Evolutionary conservation across 192 early-diverging fungal genomes (phyloP).

Genomic region (Entophlyctis helioformis): DNA sequence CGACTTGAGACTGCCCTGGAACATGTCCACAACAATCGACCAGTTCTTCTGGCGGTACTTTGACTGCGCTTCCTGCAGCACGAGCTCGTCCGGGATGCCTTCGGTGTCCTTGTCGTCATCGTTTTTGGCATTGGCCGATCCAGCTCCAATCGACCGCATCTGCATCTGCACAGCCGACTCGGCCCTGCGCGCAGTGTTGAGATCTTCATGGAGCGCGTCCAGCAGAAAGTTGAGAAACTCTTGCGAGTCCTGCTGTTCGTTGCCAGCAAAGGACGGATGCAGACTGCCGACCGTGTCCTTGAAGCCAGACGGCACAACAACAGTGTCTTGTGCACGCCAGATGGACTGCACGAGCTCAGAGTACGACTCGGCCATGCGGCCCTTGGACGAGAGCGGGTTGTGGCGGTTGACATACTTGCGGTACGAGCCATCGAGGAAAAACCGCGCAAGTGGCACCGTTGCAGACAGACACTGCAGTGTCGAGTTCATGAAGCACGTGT

Average conservation of each 20-base stretch:
- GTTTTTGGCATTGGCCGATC: constrained; percentile 21
- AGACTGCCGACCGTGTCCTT: constrained; percentile 12
- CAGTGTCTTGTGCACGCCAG: constrained; percentile 68
- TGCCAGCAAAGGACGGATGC: constrained; percentile 48
- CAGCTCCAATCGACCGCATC: not conserved
- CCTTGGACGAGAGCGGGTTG: constrained; percentile 63
- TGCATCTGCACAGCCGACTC: no score
- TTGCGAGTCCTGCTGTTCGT: constrained; percentile 94
- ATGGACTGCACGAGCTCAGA: constrained; percentile 65
- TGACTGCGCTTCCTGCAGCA: constrained; percentile 49
- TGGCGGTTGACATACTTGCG: constrained; percentile 45
- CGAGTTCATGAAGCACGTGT: constrained; percentile 89
- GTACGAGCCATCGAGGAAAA: constrained; percentile 36
- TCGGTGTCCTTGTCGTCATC: constrained; percentile 53
- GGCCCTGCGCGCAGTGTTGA: constrained; percentile 51
- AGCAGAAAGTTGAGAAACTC: constrained; percentile 87
- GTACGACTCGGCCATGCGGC: constrained; percentile 64
- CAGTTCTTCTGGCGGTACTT: constrained; percentile 61
- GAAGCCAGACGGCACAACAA: constrained; percentile 68
- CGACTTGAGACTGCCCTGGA: constrained; percentile 75
- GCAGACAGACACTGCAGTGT: constrained; percentile 77
- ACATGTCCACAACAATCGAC: constrained; percentile 77
- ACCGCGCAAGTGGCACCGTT: constrained; percentile 40
- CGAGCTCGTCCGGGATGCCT: constrained; percentile 41
- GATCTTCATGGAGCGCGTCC: constrained; percentile 83